Base-by-base conservation (phyloP, 192 early-diverging fungal species). In the Coemansia sp. region DNA sequence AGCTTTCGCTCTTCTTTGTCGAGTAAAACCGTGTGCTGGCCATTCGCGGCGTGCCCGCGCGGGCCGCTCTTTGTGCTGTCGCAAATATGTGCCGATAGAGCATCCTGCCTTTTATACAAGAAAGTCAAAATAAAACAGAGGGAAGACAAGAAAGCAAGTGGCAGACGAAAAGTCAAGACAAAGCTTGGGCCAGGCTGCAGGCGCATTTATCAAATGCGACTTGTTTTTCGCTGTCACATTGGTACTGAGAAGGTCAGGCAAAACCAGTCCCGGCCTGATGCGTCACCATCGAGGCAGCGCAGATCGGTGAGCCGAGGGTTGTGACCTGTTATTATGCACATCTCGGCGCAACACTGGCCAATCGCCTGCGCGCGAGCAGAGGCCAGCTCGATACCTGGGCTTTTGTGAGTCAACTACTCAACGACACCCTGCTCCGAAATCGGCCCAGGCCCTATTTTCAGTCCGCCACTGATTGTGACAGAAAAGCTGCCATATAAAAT, bases 31-130 rank as follows among this genome's bases (percentile, higher is more conserved):
- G 23, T 6, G n/a, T n/a, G 39, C 58, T 62, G 10, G 64, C 50
- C 58, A 63, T 57, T 48, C 45, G 62, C 37, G 41, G 59, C 17
- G 37, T 38, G 25, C 58, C 57, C 23, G 63, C 64, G 21, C 63
- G 55, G 2, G 71, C 72, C 5, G 60, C 71, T 23, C 65, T 27
- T 48, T 47, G 66, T 24, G 58, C 50, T 25, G 59, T 56, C 54
- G 67, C 29, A 48, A 51, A 47, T 32, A 49, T 41, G 55, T 62
- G 64, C 45, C 58, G 60, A 49, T 43, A 60, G 7, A 65, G 58
- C 63, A 72, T 65, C 23, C 7, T 45, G 41, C 1, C 11, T 45
- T 45, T 45, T 45, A 45, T n/a, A 45, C 41, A 45, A 45, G 41
- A n/a, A 3, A 15, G 15, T 4, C 41, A 45, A 45, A 45, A 45